These are phyloP conservation scores for Urochloa ruziziensis DNA, from an alignment of 176 grass and related monocot species.

Conservation along the genomic window DNA sequence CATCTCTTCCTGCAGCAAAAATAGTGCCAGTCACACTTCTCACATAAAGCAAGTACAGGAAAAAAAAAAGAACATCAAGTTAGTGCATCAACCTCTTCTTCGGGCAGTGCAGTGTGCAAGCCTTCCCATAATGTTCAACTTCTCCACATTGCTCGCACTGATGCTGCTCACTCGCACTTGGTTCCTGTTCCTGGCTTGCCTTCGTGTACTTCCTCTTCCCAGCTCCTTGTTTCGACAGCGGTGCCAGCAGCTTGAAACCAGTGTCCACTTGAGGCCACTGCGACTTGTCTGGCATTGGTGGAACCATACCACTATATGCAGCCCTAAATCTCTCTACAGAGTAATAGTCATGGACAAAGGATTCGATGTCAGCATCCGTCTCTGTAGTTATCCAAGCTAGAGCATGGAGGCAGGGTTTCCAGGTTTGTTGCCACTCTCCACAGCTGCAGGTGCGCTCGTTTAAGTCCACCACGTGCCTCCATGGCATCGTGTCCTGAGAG, in stretches of 20 bases:
- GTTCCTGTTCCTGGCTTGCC: not conserved
- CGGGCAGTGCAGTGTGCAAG: not conserved
- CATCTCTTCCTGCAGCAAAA: not conserved
- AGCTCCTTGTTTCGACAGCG: not conserved
- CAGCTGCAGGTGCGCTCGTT: slow-evolving; percentile 3
- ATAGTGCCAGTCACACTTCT: not conserved
- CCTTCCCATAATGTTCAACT: not conserved
- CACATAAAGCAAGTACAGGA: not conserved
- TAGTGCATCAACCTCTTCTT: not conserved
- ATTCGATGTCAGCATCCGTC: not conserved
- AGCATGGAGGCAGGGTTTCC: slow-evolving; percentile 18
- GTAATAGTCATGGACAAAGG: slow-evolving; percentile 7
- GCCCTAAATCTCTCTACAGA: slow-evolving; percentile 18
- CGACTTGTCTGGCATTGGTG: not conserved
- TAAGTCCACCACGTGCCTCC: slow-evolving; percentile 23
- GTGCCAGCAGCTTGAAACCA: slow-evolving; percentile 23
- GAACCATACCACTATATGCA: slow-evolving; percentile 3
- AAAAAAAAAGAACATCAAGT: not conserved
- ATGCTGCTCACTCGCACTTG: not conserved
- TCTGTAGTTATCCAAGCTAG: slow-evolving; percentile 7
- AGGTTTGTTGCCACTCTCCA: not conserved
- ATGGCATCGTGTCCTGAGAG: not conserved
- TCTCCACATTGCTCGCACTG: slow-evolving; percentile 1
- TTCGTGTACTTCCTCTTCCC: slow-evolving; percentile 14
- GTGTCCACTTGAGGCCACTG: slow-evolving; percentile 12